phyloP scores from a whole-genome alignment of 805 yeast species.

The Isabelozyma rhagii region DNA sequence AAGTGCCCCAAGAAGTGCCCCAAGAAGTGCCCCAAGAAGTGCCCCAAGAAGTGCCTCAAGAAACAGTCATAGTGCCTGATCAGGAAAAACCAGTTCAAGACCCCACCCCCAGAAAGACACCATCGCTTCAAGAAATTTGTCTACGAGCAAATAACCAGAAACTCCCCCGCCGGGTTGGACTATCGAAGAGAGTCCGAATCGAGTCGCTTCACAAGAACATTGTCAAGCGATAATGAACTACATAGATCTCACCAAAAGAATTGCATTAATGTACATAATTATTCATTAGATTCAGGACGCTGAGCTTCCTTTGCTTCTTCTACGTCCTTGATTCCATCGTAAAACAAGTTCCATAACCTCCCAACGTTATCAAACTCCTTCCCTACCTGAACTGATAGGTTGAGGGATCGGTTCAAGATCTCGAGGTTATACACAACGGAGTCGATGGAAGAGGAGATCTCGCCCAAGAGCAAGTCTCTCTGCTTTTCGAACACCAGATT shows the following conservation, averaged over 20 bases:
- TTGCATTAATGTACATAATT: background rate
- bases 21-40: no score
- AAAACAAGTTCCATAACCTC: slow-evolving; percentile 66
- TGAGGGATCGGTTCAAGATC: slow-evolving; percentile 63
- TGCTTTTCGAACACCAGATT: slow-evolving; percentile 48
- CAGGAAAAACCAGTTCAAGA: background rate
- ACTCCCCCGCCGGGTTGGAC: slow-evolving; percentile 18
- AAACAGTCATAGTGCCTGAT: background rate
- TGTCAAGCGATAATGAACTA: background rate
- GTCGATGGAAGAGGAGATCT: slow-evolving; percentile 57
- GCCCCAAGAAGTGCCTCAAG: background rate
- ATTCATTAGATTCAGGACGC: background rate
- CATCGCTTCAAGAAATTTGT: slow-evolving; percentile 13
- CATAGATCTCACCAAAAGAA: no score
- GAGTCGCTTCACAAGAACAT: slow-evolving; percentile 19
- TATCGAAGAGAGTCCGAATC: slow-evolving; percentile 18
- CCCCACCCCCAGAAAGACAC: slow-evolving; percentile 1
- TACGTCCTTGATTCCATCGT: slow-evolving; percentile 44
- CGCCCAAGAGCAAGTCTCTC: slow-evolving; percentile 55
- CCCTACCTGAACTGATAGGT: slow-evolving; percentile 68
- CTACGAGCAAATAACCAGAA: slow-evolving; percentile 8
- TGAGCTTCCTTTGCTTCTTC: background rate
- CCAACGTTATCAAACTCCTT: slow-evolving; percentile 73
- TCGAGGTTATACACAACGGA: slow-evolving; percentile 62
- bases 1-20: background rate